Conservation (phyloP, 1,284 basidiomycete species). For the Marasmius sp. region DNA sequence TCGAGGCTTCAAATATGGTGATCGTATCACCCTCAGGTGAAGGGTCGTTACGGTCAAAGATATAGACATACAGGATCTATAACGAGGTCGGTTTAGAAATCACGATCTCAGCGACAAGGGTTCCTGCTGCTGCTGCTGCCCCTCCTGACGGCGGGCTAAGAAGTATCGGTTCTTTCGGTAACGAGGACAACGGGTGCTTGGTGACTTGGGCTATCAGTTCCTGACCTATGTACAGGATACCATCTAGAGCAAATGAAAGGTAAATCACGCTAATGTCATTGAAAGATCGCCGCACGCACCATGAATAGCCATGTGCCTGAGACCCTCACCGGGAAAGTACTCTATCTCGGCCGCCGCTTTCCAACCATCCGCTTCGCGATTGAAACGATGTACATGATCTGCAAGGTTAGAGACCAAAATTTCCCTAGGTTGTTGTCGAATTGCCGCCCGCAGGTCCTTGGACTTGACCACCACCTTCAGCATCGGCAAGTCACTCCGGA, state of each 20-base stretch:
- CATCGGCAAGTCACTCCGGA: too few relatives aligned
- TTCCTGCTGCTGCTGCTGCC: conserved; percentile 36
- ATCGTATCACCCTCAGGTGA: conserved; percentile 61
- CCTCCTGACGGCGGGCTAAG: conserved; percentile 44
- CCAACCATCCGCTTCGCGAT: conserved; percentile 47
- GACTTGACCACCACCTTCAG: too few relatives aligned
- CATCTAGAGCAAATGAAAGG: conserved; percentile 41
- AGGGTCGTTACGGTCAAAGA: conserved; percentile 65
- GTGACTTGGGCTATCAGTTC: conserved; percentile 63
- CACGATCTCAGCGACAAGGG: conserved; percentile 60
- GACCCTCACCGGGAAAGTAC: conserved; percentile 58
- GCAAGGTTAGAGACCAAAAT: conserved; percentile 69
- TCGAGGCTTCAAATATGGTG: conserved; percentile 51
- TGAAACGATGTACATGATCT: conserved; percentile 61
- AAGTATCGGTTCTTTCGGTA: conserved; percentile 34
- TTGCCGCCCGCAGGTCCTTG: too few relatives aligned
- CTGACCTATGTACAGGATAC: conserved; percentile 60
- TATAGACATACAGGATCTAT: conserved; percentile 53
- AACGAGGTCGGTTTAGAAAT: conserved; percentile 43
- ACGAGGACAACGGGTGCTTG: conserved; percentile 38
- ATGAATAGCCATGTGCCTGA: conserved; percentile 62
- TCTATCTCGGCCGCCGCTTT: conserved; percentile 40
- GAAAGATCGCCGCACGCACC: conserved; percentile 39
- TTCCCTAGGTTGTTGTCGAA: conserved; percentile 49
- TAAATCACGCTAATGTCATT: neutral